phyloP scores from a whole-genome alignment of 2,329 filamentous ascomycete genomes.

The Hymenoscyphus scutula region DNA sequence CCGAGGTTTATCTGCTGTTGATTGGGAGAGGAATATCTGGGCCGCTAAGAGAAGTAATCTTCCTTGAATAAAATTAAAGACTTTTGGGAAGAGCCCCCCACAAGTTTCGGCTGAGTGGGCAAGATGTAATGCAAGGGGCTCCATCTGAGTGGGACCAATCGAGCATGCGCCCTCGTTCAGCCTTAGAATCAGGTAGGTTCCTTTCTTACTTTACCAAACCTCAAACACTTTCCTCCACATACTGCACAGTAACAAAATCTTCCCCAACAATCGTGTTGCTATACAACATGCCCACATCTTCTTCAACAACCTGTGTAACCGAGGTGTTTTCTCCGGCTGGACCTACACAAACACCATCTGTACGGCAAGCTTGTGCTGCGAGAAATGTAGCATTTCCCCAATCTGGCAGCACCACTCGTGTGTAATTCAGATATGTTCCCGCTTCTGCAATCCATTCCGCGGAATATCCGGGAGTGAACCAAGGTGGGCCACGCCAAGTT shows the following conservation, averaged over 20 bases:
- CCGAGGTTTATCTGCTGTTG: no score
- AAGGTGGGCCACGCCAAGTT: neutral
- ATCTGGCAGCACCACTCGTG: neutral
- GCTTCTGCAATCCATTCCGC: neutral
- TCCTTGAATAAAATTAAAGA: no score
- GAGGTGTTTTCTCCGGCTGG: neutral
- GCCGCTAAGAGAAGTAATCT: no score
- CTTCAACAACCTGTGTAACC: neutral
- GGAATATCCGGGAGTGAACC: neutral
- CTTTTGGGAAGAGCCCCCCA: no score
- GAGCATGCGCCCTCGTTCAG: no score
- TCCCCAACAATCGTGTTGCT: neutral
- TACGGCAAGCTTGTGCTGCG: neutral
- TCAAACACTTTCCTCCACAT: neutral
- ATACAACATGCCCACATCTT: neutral
- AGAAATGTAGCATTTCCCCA: neutral
- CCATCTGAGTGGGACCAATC: no score
- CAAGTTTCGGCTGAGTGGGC: no score
- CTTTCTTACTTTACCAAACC: no score
- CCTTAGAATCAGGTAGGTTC: no score
- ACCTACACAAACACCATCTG: neutral
- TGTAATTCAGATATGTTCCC: neutral
- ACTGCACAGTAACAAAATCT: neutral
- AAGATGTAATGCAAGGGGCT: no score
- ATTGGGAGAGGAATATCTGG: no score